A percentile compares a stretch with the other conserved stretches of the same genome.
Conservation (phyloP, 2,329 filamentous ascomycete species). For the Biscogniauxia mediterranea region DNA sequence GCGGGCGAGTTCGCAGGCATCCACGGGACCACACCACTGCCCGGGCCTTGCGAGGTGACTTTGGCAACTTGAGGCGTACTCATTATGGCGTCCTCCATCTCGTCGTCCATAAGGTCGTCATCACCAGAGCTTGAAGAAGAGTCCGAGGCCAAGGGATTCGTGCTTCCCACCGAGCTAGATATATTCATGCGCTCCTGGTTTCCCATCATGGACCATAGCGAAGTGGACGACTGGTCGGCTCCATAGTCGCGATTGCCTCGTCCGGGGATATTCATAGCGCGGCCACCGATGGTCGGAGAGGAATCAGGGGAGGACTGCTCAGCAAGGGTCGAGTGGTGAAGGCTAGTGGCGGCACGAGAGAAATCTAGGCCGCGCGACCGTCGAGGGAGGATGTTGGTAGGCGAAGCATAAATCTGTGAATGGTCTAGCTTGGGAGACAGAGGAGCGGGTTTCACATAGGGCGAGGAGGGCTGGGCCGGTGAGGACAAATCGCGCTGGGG, state of each 20-base stretch:
- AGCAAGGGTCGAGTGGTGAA: constrained; percentile 93
- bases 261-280: constrained; percentile 61
- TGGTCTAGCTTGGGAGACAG: constrained; percentile 85
- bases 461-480: constrained; percentile 31
- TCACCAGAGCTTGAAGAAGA: constrained; percentile 73
- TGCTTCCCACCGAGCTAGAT: constrained; percentile 79
- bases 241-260: constrained; percentile 49
- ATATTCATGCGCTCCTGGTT: constrained; percentile 68
- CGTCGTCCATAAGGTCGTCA: constrained; percentile 68
- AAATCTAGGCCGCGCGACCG: constrained; percentile 91
- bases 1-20: constrained; percentile 66
- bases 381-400: constrained; percentile 82
- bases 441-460: constrained; percentile 59
- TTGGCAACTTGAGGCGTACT: constrained; percentile 78
- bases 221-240: constrained; percentile 65
- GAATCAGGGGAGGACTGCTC: constrained; percentile 86
- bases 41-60: constrained; percentile 45
- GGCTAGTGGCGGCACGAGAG: constrained; percentile 85
- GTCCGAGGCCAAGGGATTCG: constrained; percentile 72
- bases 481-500: constrained; percentile 50
- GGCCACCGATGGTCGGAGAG: constrained; percentile 76
- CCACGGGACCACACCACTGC: constrained; percentile 52
- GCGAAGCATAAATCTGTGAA: constrained; percentile 81
- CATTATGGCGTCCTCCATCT: constrained; percentile 77
- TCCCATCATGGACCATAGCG: constrained; percentile 69